Evolutionary conservation across 805 yeast species (phyloP), one percentile per base, ranked within the genome.

Genomic region (Myxozyma udenii): DNA sequence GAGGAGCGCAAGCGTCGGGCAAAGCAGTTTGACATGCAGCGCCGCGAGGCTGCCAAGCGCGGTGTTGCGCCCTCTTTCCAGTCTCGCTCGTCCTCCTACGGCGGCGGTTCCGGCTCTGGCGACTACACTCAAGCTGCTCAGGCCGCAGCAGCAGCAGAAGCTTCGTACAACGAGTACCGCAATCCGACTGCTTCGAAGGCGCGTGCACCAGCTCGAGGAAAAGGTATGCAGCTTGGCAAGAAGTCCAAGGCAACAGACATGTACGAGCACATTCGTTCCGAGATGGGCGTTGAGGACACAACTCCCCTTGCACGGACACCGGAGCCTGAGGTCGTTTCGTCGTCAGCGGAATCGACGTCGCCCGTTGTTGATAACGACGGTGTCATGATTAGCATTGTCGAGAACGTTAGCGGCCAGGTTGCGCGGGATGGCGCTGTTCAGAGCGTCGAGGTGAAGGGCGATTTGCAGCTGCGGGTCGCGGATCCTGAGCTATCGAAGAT

Each of bases 1-100:
- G 98, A 93, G 72, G 96, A 91, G 71, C 84, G 98, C 71, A 91
- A 91, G 73, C 85, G 95, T 71, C 83, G 87, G 68, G 97, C 98
- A 45, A 87, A 85, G 69, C 95, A 88, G 68, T 68, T 73, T 48
- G 77, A 73, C 49, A 76, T 79, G 66, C 80, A 79, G 64, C 73
- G 81, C 71, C 82, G 78, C 58, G 74, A 69, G 59, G 67, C 69
- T 35, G 64, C 70, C n/a, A 56, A 70, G 44, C 67, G 68, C 41
- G 68, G 64, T n/a, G 26, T 36, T 7, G 30, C 47, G 18, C 38
- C 52, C 2, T 41, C 42, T 16, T 33, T 24, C 11, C 22, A 46
- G 18, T 42, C 51, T 25, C 50, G 37, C 25, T 38, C 49, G 46
- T 41, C 55, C 22, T 44, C 47, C n/a, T 49, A 45, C 47, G 50